Base-by-base conservation (phyloP, 768 basidiomycete genomes). In the Termitomyces sp. region DNA sequence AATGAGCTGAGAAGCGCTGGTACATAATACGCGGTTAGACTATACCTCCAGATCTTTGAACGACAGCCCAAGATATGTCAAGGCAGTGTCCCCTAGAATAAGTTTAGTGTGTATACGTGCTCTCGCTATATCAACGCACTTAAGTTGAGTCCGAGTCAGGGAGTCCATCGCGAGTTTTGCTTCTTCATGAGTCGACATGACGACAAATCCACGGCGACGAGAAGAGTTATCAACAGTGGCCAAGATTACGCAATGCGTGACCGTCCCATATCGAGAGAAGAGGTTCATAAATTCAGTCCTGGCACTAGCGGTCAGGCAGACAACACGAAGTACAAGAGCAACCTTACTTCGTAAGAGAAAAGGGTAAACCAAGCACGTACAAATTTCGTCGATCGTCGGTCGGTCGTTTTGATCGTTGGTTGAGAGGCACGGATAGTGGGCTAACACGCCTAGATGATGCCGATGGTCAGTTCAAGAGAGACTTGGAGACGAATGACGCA, bases 41-140 rank as follows among this genome's bases (percentile, higher is more conserved):
- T 60, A 20, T 38, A 89, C 90, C 91, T 80, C 89, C 86, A 63
- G 91, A 93, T 49, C 91, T 89, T 65, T 93, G 91, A 40, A 93
- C 91, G 24, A 93, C 91, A 18, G 91, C 91, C 91, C 91, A 93
- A 7, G 91, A 92, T 55, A 93, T 83, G 69, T 93, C 91, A 50
- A 93, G 83, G 20, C 81, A 79, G 67, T 92, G 87, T 7, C 90
- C 89, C 68, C 89, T 92, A 53, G 13, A 38, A 42, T 45, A 13
- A 54, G 51, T 39, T 64, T 49, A 61, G 50, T 15, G 4, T 15
- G 11, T 9, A 15, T 20, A 22, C n/a, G 45, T 7, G 35, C 18
- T 9, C 8, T 13, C 2, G 9, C 8, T 32, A 38, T 18, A 45
- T 20, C 40, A 9, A 65, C 79, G 58, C 66, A 90, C 90, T 88